These are phyloP conservation scores for Leccinum barrowsii DNA, from an alignment of 768 basidiomycete genomes.

Conservation along the genomic window DNA sequence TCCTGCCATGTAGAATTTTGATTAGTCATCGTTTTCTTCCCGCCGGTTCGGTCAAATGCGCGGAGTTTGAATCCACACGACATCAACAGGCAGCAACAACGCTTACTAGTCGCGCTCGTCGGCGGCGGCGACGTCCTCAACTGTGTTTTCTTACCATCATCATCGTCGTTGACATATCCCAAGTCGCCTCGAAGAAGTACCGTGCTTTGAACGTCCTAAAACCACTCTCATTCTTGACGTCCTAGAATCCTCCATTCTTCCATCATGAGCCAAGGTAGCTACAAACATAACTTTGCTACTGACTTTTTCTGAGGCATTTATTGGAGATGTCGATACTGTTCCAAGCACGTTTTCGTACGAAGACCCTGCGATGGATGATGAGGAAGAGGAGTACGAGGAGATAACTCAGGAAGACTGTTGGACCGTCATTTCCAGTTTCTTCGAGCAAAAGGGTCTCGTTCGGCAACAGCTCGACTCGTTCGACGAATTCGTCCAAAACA, in stretches of 20 bases:
- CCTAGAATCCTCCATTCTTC: neutral
- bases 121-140: constrained; percentile 18
- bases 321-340: constrained; percentile 44
- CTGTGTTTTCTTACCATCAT: constrained; percentile 14
- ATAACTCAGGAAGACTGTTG: constrained; percentile 93
- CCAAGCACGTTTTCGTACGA: constrained; percentile 55
- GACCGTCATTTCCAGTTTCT: constrained; percentile 95
- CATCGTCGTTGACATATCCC: neutral
- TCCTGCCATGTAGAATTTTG: constrained; percentile 4
- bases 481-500: constrained; percentile 98
- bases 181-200: neutral
- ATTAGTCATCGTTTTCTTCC: constrained; percentile 13
- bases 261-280: constrained; percentile 33
- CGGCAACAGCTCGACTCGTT: constrained; percentile 97
- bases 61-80: constrained; percentile 13
- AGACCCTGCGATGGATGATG: constrained; percentile 56
- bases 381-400: constrained; percentile 59
- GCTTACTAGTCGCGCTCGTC: constrained; percentile 24
- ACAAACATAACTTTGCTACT: constrained; percentile 16
- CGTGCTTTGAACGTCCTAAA: neutral
- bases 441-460: constrained; percentile 95
- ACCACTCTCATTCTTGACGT: neutral
- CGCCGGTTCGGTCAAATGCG: neutral
- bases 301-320: constrained; percentile 33
- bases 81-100: constrained; percentile 26